Conservation (phyloP, 176 grass and related monocot genomes). For the Raddia distichophylla region DNA sequence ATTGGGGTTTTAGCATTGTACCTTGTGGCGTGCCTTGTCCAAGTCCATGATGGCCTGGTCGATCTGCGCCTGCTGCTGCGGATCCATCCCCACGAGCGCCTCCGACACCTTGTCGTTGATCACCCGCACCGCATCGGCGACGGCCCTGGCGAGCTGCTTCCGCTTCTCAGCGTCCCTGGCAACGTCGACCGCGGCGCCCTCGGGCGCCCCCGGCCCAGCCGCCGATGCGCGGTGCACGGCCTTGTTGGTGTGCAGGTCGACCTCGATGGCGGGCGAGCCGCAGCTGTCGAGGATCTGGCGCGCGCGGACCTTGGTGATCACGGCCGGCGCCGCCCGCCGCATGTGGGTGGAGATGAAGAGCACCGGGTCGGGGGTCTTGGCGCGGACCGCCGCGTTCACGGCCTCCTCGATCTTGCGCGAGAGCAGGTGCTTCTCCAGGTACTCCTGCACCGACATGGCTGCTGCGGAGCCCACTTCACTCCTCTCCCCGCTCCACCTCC, state of each 20-base stretch:
- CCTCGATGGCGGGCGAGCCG: slow-evolving; percentile 82
- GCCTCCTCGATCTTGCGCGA: slow-evolving; percentile 97
- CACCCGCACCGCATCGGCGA: slow-evolving; percentile 69
- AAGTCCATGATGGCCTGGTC: slow-evolving; percentile 99
- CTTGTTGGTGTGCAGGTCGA: slow-evolving; percentile 96
- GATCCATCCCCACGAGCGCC: slow-evolving; percentile 96
- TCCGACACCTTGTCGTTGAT: slow-evolving; percentile 94
- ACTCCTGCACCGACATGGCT: slow-evolving; percentile 97
- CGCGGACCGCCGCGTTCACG: slow-evolving; percentile 96
- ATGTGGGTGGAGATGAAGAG: slow-evolving; percentile 96
- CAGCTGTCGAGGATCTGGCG: slow-evolving; percentile 88
- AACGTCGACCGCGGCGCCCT: slow-evolving; percentile 52
- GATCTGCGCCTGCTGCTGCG: slow-evolving; percentile 87
- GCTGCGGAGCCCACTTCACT: not conserved
- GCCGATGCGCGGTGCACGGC: slow-evolving; percentile 85
- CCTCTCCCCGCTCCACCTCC: not conserved
- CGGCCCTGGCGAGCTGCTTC: slow-evolving; percentile 76
- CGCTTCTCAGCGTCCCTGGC: slow-evolving; percentile 65
- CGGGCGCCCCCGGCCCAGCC: slow-evolving; percentile 44
- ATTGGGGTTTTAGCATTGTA: slow-evolving; percentile 16
- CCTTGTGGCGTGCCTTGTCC: slow-evolving; percentile 94
- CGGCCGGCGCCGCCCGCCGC: slow-evolving; percentile 68
- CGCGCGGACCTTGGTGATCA: slow-evolving; percentile 87
- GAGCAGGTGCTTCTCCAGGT: slow-evolving; percentile 85
- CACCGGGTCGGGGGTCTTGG: slow-evolving; percentile 72